Percentiles rank a stretch among this genome's conserved stretches.
These are phyloP conservation scores for Dalechampia spathulata DNA, from an alignment of 441 rosid species.

Conservation along the genomic window DNA sequence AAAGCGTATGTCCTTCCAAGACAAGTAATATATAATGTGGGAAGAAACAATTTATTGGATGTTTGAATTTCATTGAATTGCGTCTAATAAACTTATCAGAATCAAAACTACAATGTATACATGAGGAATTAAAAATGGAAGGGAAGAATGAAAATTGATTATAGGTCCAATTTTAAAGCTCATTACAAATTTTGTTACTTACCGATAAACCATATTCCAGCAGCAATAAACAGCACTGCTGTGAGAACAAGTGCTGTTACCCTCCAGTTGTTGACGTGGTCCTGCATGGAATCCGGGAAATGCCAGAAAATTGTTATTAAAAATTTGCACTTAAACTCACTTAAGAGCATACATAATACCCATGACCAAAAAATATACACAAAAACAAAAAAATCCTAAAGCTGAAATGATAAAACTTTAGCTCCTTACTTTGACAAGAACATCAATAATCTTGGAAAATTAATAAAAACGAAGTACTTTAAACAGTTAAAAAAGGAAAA, in stretches of 20 bases:
- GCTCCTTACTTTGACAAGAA: not conserved
- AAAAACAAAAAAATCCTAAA: not conserved
- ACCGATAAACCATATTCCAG: conserved; percentile 77
- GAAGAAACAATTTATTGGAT: too few relatives aligned
- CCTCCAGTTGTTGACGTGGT: conserved; percentile 73
- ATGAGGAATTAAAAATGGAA: not conserved
- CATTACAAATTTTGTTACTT: not conserved
- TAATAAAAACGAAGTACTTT: not conserved
- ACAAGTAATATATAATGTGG: too few relatives aligned
- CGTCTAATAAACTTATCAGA: too few relatives aligned
- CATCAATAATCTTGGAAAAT: not conserved
- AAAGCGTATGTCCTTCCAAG: too few relatives aligned
- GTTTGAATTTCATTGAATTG: too few relatives aligned
- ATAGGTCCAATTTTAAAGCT: not conserved
- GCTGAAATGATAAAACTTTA: not conserved
- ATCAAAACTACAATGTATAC: not conserved
- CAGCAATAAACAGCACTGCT: conserved; percentile 62
- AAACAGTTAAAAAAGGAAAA: not conserved
- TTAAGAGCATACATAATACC: too few relatives aligned
- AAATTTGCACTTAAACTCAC: not conserved
- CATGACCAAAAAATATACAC: not conserved
- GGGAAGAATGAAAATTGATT: not conserved
- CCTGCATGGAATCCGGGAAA: conserved; percentile 25
- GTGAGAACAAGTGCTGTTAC: conserved; percentile 73
- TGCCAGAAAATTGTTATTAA: not conserved